phyloP scores from a whole-genome alignment of 495 filamentous ascomycete species.

The Hypoxylon rickii region DNA sequence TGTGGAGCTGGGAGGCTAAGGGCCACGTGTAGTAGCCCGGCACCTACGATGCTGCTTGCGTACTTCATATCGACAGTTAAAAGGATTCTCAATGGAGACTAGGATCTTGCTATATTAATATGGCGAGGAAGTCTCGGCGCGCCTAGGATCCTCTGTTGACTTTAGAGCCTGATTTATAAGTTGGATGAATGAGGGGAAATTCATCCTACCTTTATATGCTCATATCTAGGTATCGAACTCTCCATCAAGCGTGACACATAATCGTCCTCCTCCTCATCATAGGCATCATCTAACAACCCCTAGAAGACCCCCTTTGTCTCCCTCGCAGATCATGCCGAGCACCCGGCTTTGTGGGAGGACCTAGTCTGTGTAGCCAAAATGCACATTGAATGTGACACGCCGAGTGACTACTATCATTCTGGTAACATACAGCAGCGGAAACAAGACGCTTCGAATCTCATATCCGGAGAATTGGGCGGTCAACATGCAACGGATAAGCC shows the following conservation, averaged over 20 bases:
- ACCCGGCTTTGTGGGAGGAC: too few species aligned
- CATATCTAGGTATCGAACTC: conserved; percentile 1
- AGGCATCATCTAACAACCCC: background rate
- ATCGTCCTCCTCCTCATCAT: conserved; percentile 9
- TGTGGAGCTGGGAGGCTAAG: conserved; percentile 34
- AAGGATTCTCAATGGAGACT: background rate
- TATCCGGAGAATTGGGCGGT: conserved; percentile 2
- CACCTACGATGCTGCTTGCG: conserved; percentile 19
- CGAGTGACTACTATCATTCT: background rate
- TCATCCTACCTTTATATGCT: conserved; percentile 18
- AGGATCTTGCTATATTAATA: background rate
- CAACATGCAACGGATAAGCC: conserved; percentile 12
- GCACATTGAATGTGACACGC: too few species aligned
- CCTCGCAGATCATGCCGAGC: too few species aligned
- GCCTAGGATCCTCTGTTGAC: conserved; percentile 5
- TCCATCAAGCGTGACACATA: conserved; percentile 1
- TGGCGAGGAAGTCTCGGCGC: background rate
- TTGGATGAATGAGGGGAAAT: background rate
- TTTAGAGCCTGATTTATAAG: background rate
- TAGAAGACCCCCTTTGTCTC: too few species aligned
- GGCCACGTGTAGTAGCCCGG: conserved; percentile 27
- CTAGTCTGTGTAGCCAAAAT: too few species aligned
- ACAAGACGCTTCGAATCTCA: conserved; percentile 3
- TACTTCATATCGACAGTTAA: conserved; percentile 25
- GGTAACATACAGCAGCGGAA: background rate